A percentile compares a stretch with the other conserved stretches of the same genome.
These are phyloP conservation scores for Fusarium irregulare DNA, from an alignment of 2,329 filamentous ascomycete species.

Conservation along the genomic window DNA sequence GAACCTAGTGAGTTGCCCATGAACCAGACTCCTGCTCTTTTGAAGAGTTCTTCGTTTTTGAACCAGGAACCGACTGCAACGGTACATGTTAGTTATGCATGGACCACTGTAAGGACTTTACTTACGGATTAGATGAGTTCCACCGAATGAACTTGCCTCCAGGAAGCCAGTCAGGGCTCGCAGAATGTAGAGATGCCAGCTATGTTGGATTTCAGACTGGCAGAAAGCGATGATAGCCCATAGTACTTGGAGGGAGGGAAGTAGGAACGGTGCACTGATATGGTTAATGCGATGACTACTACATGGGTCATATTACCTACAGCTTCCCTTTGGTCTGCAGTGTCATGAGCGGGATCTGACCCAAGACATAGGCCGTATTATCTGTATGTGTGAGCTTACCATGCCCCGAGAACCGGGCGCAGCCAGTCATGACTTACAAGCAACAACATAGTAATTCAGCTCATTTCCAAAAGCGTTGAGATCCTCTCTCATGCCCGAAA, in stretches of 20 bases:
- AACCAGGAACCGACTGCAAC: not conserved
- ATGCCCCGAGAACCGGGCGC: rapidly evolving
- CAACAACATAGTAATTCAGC: conserved; percentile 7
- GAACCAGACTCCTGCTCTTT: conserved; percentile 4
- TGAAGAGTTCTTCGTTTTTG: conserved; percentile 9
- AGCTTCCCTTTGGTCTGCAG: conserved; percentile 12
- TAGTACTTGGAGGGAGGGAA: not conserved
- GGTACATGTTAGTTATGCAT: rapidly evolving
- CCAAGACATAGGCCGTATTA: conserved; percentile 1
- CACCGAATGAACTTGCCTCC: not conserved
- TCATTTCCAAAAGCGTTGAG: not conserved
- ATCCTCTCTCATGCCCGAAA: conserved; percentile 3
- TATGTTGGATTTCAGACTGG: conserved; percentile 1
- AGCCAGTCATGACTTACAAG: not conserved
- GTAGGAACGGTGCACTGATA: not conserved
- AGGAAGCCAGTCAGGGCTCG: not conserved
- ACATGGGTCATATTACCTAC: rapidly evolving
- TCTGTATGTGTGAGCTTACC: not conserved
- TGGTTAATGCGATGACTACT: rapidly evolving
- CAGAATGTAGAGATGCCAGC: not conserved
- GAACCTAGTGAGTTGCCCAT: conserved; percentile 1
- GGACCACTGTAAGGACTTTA: rapidly evolving
- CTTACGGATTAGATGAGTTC: conserved; percentile 2
- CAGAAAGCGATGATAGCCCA: not conserved
- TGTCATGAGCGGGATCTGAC: conserved; percentile 4